Evolutionary conservation across 306 rosid genomes (phyloP), one percentile per base, ranked within the genome.

Genomic region (Neltuma alba): DNA sequence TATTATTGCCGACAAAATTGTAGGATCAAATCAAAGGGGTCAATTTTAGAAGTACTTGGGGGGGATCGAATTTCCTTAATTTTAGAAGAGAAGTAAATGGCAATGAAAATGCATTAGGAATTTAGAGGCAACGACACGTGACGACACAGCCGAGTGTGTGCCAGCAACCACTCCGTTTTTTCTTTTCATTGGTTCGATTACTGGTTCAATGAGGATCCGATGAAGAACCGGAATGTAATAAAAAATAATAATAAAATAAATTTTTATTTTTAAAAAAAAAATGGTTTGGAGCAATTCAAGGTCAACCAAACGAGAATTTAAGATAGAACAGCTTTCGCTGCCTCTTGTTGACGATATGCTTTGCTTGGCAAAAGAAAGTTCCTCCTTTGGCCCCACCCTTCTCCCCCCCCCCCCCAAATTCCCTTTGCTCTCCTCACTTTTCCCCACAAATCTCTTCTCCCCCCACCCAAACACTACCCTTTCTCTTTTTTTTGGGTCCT

Each of bases 261-360:
- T 20, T n/a, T n/a, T n/a, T n/a, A 9, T n/a, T n/a, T n/a, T n/a
- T n/a, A n/a, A n/a, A 54, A 21, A 54, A 3, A 21, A 20, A 52
- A 52, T 7, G 13, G 10, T 6, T 0, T 0, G n/a, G 23, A 2
- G 13, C 1, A 1, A 54, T 21, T 16, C 36, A 21, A 23, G 48
- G 47, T 36, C 72, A 66, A 66, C 33, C 72, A n/a, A 63, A 74
- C 74, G 54, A 31, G 38, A 33, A 12, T 66, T 75, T 15, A 7
- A 28, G 81, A 31, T 12, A 79, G 54, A 72, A 20, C 80, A 44
- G 25, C 79, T 77, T 74, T 77, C 52, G 45, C 83, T 52, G 85
- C 90, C 89, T 68, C 84, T 44, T 7, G 74, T 88, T 82, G 57
- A 79, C 45, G 82, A 86, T 86, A 83, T 78, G 83, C 80, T 82